Evolutionary conservation across 441 rosid species (phyloP), one percentile per base, ranked within the genome.

Genomic region (Theobroma grandiflorum): DNA sequence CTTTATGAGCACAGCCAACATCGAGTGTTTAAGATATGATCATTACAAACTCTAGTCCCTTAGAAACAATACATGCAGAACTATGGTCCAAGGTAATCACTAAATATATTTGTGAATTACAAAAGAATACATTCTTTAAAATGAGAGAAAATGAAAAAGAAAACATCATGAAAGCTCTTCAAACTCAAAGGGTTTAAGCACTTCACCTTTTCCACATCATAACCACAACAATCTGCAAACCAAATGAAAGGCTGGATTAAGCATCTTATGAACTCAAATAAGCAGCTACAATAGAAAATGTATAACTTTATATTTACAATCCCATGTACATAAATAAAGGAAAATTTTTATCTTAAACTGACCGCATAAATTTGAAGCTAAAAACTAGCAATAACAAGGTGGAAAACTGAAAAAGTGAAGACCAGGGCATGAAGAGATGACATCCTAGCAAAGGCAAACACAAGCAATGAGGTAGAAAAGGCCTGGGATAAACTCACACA

Each of bases 161-260:
- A 58, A 75, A 65, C 8, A 31, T 7, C n/a, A 22, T 14, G 10
- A 71, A 31, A 22, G n/a, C 37, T 43, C 37, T 64, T 73, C 64
- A 40, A 75, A 14, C 75, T 80, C 55, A 69, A 43, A 72, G 82
- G 63, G 55, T 37, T 66, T 40, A 86, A 64, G 74, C 35, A 55
- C 76, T 75, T 76, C 84, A 89, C 89, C 88, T 86, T 87, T 78
- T 79, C 71, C 82, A 82, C 79, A 83, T 87, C 89, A 86, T 82
- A 87, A 64, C 88, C 90, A 81, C 86, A 89, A 20, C 58, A 47
- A 45, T 88, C 92, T 89, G 90, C 72, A 74, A 80, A 78, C 75
- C 26, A 62, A 68, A 74, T 18, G 66, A 58, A 66, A 77, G 70
- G 35, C 31, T 8, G 35, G 72, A 38, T 31, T 38, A 53, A 37